These are phyloP conservation scores for Lasiodiplodia sp. DNA, from an alignment of 2,329 filamentous ascomycete species.

Conservation along the genomic window DNA sequence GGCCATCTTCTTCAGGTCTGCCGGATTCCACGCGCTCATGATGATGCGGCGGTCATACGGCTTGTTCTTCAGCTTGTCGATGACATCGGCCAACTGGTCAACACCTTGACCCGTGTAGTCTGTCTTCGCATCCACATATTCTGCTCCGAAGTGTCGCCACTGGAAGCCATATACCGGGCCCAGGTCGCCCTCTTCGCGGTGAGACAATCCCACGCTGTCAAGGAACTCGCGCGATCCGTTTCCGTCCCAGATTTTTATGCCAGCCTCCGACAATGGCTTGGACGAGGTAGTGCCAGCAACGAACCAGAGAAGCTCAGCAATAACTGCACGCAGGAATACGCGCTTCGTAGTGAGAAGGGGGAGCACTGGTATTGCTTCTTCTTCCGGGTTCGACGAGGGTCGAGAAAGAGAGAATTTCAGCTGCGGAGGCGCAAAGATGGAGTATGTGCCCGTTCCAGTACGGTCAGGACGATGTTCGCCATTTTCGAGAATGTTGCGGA, in stretches of 20 bases:
- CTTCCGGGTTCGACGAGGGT: constrained; percentile 50
- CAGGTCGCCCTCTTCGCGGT: constrained; percentile 86
- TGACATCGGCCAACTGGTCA: constrained; percentile 90
- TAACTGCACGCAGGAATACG: constrained; percentile 88
- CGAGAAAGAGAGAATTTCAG: constrained; percentile 85
- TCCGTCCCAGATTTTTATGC: constrained; percentile 98
- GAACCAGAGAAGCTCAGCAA: constrained; percentile 97
- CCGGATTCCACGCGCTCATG: constrained; percentile 91
- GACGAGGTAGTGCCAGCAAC: constrained; percentile 84
- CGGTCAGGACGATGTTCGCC: constrained; percentile 91
- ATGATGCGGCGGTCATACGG: constrained; percentile 93
- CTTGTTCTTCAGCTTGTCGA: constrained; percentile 80
- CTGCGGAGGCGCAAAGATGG: constrained; percentile 85
- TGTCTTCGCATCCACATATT: constrained; percentile 78
- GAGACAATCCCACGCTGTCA: constrained; percentile 79
- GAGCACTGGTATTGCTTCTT: constrained; percentile 67
- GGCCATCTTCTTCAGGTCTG: constrained; percentile 85
- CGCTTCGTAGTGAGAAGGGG: constrained; percentile 97
- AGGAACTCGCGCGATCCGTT: constrained; percentile 92
- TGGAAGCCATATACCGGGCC: constrained; percentile 98
- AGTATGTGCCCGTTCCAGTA: constrained; percentile 91
- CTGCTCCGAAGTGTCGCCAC: constrained; percentile 96
- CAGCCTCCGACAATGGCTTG: constrained; percentile 74
- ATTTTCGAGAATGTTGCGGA: constrained; percentile 79
- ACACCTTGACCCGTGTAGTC: constrained; percentile 91